phyloP scores from a whole-genome alignment of 2,329 filamentous ascomycete genomes.

The Botrytis aclada region DNA sequence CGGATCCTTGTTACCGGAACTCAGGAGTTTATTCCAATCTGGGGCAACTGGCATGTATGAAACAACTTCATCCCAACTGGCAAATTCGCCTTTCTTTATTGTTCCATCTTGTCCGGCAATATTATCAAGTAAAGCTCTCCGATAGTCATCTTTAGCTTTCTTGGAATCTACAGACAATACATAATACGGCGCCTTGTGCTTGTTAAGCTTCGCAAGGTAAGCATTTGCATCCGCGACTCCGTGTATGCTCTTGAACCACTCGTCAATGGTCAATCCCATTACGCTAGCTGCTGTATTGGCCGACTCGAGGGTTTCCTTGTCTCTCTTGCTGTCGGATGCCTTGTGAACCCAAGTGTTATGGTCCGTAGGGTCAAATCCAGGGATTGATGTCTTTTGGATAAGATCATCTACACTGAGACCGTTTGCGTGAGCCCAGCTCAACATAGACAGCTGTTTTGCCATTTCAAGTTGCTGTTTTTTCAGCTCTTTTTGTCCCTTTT shows the following conservation, averaged over 20 bases:
- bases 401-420: neutral
- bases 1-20: neutral
- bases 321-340: neutral
- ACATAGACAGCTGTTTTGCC: neutral
- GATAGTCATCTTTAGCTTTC: neutral
- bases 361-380: neutral
- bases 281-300: neutral
- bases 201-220: neutral
- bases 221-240: neutral
- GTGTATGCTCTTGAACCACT: neutral
- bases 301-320: neutral
- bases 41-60: neutral
- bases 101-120: neutral
- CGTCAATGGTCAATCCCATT: neutral
- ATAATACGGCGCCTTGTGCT: neutral
- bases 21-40: neutral
- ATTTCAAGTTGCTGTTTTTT: neutral
- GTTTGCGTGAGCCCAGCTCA: neutral
- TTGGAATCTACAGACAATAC: neutral
- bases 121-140: accelerated
- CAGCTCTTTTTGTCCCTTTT: neutral
- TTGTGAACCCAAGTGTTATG: neutral
- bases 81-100: neutral
- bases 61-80: neutral
- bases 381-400: neutral